phyloP scores from a whole-genome alignment of 495 filamentous ascomycete genomes.

The Aspergillus ostianus region DNA sequence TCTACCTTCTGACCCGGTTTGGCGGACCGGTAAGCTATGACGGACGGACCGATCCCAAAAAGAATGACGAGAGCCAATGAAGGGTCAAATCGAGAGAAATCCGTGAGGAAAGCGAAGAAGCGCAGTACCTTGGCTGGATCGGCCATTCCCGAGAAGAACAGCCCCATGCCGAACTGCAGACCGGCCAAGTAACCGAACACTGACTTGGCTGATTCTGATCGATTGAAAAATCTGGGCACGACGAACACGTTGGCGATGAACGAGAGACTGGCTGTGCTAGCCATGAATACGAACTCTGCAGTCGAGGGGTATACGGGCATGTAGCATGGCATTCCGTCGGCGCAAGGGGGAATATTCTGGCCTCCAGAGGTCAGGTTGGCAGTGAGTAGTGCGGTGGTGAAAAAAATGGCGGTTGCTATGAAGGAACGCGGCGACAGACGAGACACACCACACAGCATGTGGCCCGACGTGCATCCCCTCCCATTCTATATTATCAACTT shows the following conservation, averaged over 20 bases:
- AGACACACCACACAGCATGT: conserved; percentile 60
- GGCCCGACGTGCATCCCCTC: conserved; percentile 58
- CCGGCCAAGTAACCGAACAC: conserved; percentile 46
- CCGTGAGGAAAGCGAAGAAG: conserved; percentile 51
- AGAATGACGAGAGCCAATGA: conserved; percentile 50
- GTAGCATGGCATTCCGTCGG: conserved; percentile 45
- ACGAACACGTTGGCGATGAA: conserved; percentile 34
- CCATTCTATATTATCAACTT: conserved; percentile 34
- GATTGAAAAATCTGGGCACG: conserved; percentile 25
- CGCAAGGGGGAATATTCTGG: conserved; percentile 36
- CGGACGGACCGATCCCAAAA: conserved; percentile 49
- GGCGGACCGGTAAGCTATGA: conserved; percentile 32
- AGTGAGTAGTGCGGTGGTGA: conserved; percentile 49
- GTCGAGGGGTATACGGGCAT: conserved; percentile 43
- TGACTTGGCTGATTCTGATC: conserved; percentile 27
- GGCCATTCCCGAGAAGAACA: conserved; percentile 56
- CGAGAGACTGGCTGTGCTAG: conserved; percentile 28
- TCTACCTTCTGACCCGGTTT: conserved; percentile 29
- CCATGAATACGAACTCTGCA: conserved; percentile 36
- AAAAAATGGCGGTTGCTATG: conserved; percentile 55
- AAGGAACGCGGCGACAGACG: conserved; percentile 51
- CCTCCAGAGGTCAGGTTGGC: conserved; percentile 38
- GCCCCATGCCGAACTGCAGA: conserved; percentile 52
- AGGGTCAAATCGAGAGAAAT: conserved; percentile 49
- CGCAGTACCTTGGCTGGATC: conserved; percentile 51